Evolutionary conservation across 1,284 basidiomycete genomes (phyloP), one percentile per base, ranked within the genome.

Genomic region (Rhodotorula sp.): DNA sequence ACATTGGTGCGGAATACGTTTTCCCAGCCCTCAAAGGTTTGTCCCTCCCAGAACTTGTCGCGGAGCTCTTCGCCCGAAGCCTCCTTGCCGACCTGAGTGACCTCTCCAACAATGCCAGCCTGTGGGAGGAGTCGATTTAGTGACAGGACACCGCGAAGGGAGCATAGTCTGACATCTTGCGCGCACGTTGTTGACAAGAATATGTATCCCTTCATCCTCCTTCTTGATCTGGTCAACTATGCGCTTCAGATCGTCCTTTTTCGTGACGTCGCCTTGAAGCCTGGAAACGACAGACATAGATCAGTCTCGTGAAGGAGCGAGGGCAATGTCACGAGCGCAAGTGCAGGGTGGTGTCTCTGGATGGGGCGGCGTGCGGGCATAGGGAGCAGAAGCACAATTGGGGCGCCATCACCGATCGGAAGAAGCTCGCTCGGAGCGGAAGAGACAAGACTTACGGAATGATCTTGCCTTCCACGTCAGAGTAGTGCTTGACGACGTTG

Each of bases 181-280:
- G 39, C 39, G 39, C 26, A 46, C 39, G n/a, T 62, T 58, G 82
- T 92, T 92, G 58, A 92, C 87, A 3, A 92, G 85, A 59, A 92
- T 85, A 78, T 92, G 89, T 34, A 92, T 80, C 76, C 90, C 89
- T 65, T 92, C 89, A 48, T 48, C 29, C 59, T 80, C 78, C 73
- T 85, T 81, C 69, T 87, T 84, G 58, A 89, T 85, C 23, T 83
- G 68, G 63, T 85, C 84, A 74, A 86, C 86, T 3, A 84, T 86
- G 16, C 81, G 82, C 58, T 83, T 74, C 68, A 92, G 91, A 70
- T 89, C 89, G 43, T 85, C 83, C 77, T 89, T 89, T 78, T 86
- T 83, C 0, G 89, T 90, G 23, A 87, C 86, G 79, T 92, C 91
- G 85, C 78, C 79, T 15, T 72, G 68, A n/a, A 83, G 62, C 15